A percentile compares a stretch with the other conserved stretches of the same genome.
Conservation (phyloP, 805 yeast genomes). For the Zygosaccharomyces bailii region DNA sequence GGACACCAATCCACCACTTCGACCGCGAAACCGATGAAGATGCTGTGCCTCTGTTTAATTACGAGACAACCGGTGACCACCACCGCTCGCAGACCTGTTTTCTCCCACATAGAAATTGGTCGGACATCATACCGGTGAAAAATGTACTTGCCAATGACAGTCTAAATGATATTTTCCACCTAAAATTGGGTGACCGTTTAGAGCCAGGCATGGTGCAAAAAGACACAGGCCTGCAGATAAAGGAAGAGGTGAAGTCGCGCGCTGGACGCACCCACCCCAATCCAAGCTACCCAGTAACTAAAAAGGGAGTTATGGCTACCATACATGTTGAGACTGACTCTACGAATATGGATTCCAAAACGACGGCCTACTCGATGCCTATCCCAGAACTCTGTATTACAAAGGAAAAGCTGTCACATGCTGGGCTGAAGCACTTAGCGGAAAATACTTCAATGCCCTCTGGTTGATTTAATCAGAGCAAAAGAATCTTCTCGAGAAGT, state of each 20-base stretch:
- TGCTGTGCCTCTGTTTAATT: slow-evolving; percentile 64
- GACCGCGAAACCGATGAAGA: slow-evolving; percentile 70
- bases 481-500: neutral
- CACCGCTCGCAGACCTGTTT: slow-evolving; percentile 44
- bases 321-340: slow-evolving; percentile 70
- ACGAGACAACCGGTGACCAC: slow-evolving; percentile 50
- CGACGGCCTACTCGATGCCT: slow-evolving; percentile 63
- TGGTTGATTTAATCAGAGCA: neutral
- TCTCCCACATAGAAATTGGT: slow-evolving; percentile 67
- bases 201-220: slow-evolving; percentile 31
- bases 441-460: neutral
- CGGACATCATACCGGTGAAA: slow-evolving; percentile 57
- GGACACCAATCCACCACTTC: slow-evolving; percentile 64
- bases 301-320: slow-evolving; percentile 60
- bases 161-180: slow-evolving; percentile 13
- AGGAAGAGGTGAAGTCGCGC: slow-evolving; percentile 10
- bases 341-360: slow-evolving; percentile 44
- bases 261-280: slow-evolving; percentile 39
- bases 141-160: slow-evolving; percentile 34
- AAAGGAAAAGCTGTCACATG: slow-evolving; percentile 26
- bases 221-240: slow-evolving; percentile 38
- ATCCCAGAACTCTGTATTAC: slow-evolving; percentile 56
- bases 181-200: slow-evolving; percentile 19
- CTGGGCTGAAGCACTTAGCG: slow-evolving; percentile 29
- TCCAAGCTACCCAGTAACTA: slow-evolving; percentile 56